Evolutionary conservation across 805 yeast species (phyloP).

Genomic region (Candida sithepensis): DNA sequence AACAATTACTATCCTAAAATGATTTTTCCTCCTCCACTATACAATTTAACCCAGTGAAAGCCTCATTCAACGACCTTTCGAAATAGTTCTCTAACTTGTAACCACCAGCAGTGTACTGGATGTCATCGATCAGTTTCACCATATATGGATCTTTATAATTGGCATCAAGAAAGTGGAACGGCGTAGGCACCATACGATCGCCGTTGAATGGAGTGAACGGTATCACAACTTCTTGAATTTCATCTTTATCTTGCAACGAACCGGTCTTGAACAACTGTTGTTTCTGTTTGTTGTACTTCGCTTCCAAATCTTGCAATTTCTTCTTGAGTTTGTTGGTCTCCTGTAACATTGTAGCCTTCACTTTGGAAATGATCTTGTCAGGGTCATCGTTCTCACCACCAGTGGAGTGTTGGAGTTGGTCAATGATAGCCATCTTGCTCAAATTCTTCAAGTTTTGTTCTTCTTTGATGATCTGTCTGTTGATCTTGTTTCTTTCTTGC

Average conservation of each 20-base stretch:
- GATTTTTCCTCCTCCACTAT: conserved; percentile 59
- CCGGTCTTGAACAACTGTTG: conserved; percentile 24
- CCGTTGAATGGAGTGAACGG: conserved; percentile 97
- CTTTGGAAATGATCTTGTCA: conserved; percentile 47
- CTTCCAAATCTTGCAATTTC: conserved; percentile 42
- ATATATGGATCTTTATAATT: conserved; percentile 62
- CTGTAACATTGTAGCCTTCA: conserved; percentile 51
- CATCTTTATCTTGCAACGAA: conserved; percentile 28
- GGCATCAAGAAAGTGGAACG: conserved; percentile 38
- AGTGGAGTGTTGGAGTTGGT: conserved; percentile 40
- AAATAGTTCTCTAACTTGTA: conserved; percentile 69
- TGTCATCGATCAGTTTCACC: conserved; percentile 38
- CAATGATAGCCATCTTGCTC: conserved; percentile 54
- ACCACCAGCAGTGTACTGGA: conserved; percentile 80
- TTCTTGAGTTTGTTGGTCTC: conserved; percentile 63
- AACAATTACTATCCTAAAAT: neutral
- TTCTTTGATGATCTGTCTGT: conserved; percentile 53
- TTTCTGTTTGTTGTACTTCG: conserved; percentile 25
- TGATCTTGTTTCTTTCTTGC: conserved; percentile 62
- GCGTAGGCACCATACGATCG: conserved; percentile 59
- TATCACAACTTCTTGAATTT: conserved; percentile 28
- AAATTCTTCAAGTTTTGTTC: conserved; percentile 40
- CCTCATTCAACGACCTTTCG: conserved; percentile 76
- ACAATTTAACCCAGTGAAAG: conserved; percentile 87
- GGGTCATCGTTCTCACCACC: conserved; percentile 33